Evolutionary conservation across 2,329 filamentous ascomycete genomes (phyloP), one percentile per base, ranked within the genome.

Genomic region (Phaeomoniella chlamydospora): DNA sequence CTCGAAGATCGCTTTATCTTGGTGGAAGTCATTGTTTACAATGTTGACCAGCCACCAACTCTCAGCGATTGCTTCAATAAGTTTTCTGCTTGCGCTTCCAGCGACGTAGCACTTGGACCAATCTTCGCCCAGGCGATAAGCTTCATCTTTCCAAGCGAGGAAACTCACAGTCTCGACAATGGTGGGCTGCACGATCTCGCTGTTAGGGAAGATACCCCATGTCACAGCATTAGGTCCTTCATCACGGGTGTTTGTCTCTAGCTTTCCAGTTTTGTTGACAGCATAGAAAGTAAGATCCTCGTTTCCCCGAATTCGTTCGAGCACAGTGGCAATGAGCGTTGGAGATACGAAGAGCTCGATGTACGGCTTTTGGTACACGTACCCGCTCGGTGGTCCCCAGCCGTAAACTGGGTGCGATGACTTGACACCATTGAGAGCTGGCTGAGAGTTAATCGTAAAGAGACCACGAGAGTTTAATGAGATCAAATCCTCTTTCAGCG

Each of bases 161-260:
- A 98, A 98, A 56, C 84, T 93, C 55, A 98, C 80, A 13, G 84
- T 92, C 63, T 98, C 90, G 36, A 98, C 90, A 49, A 98, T 94
- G n/a, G 90, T 98, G 11, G 90, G 90, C 58, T 98, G 90, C n/a
- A 98, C 87, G 53, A 98, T 94, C 59, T 98, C 90, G 57, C 96
- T 93, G 39, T 90, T 90, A 0, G 90, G 88, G 65, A 96, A 98
- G 19, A 98, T 92, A 59, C 90, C 90, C 90, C 90, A 98, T 2
- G 90, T 98, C 34, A 98, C 83, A n/a, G 90, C 90, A 50, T 98
- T 98, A 26, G 90, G 90, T 4, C 85, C 83, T 47, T 92, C 85
- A 15, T 76, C 74, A 5, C 78, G 77, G 2, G 85, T 77, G 51
- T 98, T 96, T 17, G 85, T 90, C 56, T 77, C 77, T 38, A 96